Evolutionary conservation across 352 stramenopile species (phyloP), one percentile per base, ranked within the genome.

Genomic region (Pythium angustatum): DNA sequence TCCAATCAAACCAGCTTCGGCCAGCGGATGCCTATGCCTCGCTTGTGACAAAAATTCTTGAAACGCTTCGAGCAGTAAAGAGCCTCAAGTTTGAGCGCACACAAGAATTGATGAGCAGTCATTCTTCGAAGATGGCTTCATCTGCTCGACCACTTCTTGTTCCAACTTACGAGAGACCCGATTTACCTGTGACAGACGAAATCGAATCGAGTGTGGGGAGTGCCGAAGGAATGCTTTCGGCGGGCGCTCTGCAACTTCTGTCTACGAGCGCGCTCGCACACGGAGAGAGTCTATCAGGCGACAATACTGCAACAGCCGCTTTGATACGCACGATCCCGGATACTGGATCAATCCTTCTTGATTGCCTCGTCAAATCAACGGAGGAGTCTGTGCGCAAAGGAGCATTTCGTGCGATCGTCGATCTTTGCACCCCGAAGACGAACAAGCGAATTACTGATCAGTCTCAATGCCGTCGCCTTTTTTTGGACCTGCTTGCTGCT

Each of bases 401-500:
- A 47, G 54, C 60, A 11, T 52, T 48, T 17, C 12, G 24, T 1
- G 43, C 34, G 14, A 73, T 73, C 26, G 53, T 56, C n/a, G 55
- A 49, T 36, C 44, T 73, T 7, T 69, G 53, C 26, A 47, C 28
- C 17, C 45, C 53, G 69, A 22, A 80, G 71, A 28, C 75, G 64
- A 28, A 82, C 70, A 86, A 85, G 62, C 70, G 73, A 19, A 64
- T 66, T 22, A 54, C 75, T 50, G 73, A 77, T 88, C 73, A 53
- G 79, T 67, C 48, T 67, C 72, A 60, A 41, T 66, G 54, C 24
- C 54, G 60, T 17, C 51, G 33, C 21, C 55, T 60, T 38, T 73
- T 72, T 33, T 33, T 72, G n/a, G 56, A 55, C 27, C 49, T 72
- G n/a, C 21, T 72, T 3, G 59, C 50, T 17, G 43, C 22, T n/a